Conservation (phyloP, 805 yeast species). For the Yamadazyma nakazawae region DNA sequence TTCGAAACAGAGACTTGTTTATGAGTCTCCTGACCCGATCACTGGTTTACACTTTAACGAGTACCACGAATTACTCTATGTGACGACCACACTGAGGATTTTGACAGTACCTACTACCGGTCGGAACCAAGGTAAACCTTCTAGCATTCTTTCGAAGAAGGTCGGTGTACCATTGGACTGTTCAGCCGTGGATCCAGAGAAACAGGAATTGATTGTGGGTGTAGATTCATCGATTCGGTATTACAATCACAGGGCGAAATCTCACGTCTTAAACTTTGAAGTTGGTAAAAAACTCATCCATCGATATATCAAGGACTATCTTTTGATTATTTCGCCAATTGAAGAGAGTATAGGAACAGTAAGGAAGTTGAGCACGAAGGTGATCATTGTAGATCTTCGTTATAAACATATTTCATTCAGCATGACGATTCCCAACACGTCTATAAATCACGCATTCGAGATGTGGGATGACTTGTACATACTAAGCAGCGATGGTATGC, state of each 20-base stretch:
- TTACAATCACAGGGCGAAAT: slow-evolving; percentile 55
- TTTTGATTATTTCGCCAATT: slow-evolving; percentile 56
- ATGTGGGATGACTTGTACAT: slow-evolving; percentile 58
- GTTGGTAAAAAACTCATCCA: slow-evolving; percentile 52
- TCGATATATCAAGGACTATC: slow-evolving; percentile 47
- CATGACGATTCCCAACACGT: slow-evolving; percentile 58
- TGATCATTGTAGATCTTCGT: slow-evolving; percentile 64
- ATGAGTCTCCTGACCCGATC: slow-evolving; percentile 73
- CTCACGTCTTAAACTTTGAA: slow-evolving; percentile 54
- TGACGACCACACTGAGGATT: slow-evolving; percentile 71
- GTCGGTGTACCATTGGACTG: slow-evolving; percentile 52
- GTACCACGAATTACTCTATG: slow-evolving; percentile 52
- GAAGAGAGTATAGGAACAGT: slow-evolving; percentile 18
- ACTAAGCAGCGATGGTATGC: slow-evolving; percentile 70
- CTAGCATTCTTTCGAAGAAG: slow-evolving; percentile 41
- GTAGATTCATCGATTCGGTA: slow-evolving; percentile 59
- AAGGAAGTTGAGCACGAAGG: slow-evolving; percentile 43
- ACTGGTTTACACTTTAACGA: slow-evolving; percentile 68
- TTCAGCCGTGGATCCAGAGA: slow-evolving; percentile 37
- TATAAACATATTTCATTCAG: slow-evolving; percentile 71
- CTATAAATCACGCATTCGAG: slow-evolving; percentile 56
- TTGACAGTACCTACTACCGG: slow-evolving; percentile 76
- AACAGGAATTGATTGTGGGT: slow-evolving; percentile 60
- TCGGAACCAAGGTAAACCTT: slow-evolving; percentile 65
- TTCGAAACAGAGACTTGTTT: slow-evolving; percentile 77